Base-by-base conservation (phyloP, 2,329 filamentous ascomycete species). In the Botryosphaeria dothidea region DNA sequence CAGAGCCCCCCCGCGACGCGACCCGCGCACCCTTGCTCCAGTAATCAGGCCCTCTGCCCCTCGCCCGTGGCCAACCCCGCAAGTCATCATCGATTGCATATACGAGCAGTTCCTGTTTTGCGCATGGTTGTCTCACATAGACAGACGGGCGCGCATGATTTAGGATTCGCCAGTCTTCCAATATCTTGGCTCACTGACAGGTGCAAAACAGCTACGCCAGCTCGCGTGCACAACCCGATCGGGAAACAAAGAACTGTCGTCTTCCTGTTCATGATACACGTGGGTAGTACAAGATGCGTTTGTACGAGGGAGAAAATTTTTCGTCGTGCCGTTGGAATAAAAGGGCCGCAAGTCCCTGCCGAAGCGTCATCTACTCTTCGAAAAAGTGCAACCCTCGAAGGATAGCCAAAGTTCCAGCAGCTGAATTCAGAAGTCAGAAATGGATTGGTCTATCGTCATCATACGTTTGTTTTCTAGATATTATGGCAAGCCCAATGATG, bases 391-490 rank as follows among this genome's bases (percentile, higher is more conserved):
- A 6, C 31, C 31, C 5, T 34, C 11, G 31, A 5, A 36, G 8
- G 19, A 15, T 27, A 31, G 23, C 25, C 5, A 1, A 11, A 7
- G 11, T 21, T 21, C 46, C 25, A 23, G 11, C 23, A 17, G 15
- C 13, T n/a, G n/a, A n/a, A n/a, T 49, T 41, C 51, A 48, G 52
- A 64, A 64, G 62, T 64, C 62, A 38, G 41, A 64, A 48, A 58
- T 58, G 62, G 62, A 58, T 64, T 64, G 38, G 62, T 64, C 62
- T 64, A 64, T 57, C 41, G 38, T 36, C 25, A 56, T 29, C 54
- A 29, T 19, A 8, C 19, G 25, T 43, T 15, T 17, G n/a, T 54
- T 27, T 56, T 56, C 25, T 56, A 56, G 38, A 9, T 31, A 58
- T 58, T 31, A 58, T 58, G 54, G 31, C 51, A 64, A 64, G 51